Evolutionary conservation across 1,284 basidiomycete species (phyloP).

Genomic region (Pseudozyma tsukubaensis): DNA sequence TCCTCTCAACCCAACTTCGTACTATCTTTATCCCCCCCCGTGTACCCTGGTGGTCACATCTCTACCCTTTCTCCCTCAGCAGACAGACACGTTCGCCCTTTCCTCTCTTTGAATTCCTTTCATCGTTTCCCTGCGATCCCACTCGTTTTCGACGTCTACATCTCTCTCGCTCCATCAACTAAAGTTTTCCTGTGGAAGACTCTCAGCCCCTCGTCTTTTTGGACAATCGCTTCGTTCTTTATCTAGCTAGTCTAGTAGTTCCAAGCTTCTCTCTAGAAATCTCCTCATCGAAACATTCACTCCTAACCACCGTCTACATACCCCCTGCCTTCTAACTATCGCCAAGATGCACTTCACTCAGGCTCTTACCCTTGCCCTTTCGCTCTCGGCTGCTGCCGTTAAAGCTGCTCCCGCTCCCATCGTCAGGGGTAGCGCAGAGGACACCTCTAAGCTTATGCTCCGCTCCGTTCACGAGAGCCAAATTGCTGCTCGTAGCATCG

Average conservation of each 20-base stretch:
- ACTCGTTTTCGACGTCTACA: neutral
- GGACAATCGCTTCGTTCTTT: slow-evolving; percentile 10
- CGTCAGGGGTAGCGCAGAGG: slow-evolving; percentile 16
- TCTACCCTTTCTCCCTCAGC: slow-evolving; percentile 3
- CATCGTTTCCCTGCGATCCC: slow-evolving; percentile 18
- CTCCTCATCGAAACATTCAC: neutral
- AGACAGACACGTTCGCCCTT: slow-evolving; percentile 22
- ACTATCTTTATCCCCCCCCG: slow-evolving; percentile 27
- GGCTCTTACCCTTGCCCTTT: slow-evolving; percentile 50
- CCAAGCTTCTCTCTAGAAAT: slow-evolving; percentile 3
- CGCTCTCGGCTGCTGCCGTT: slow-evolving; percentile 49
- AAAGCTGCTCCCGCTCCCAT: slow-evolving; percentile 32
- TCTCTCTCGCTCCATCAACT: slow-evolving; percentile 4
- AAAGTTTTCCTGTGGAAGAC: slow-evolving; percentile 42
- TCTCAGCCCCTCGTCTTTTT: neutral
- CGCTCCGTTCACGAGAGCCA: slow-evolving; percentile 31
- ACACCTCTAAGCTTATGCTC: slow-evolving; percentile 19
- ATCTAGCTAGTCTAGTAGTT: slow-evolving; percentile 43
- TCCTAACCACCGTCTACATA: slow-evolving; percentile 3
- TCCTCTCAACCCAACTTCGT: slow-evolving; percentile 16
- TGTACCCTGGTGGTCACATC: slow-evolving; percentile 56
- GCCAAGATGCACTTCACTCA: slow-evolving; percentile 49
- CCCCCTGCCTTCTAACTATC: neutral
- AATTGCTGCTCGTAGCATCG: slow-evolving; percentile 25
- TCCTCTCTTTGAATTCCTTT: neutral